Evolutionary conservation across 495 filamentous ascomycete genomes (phyloP).

Genomic region (Podospora bellae-mahoneyi): DNA sequence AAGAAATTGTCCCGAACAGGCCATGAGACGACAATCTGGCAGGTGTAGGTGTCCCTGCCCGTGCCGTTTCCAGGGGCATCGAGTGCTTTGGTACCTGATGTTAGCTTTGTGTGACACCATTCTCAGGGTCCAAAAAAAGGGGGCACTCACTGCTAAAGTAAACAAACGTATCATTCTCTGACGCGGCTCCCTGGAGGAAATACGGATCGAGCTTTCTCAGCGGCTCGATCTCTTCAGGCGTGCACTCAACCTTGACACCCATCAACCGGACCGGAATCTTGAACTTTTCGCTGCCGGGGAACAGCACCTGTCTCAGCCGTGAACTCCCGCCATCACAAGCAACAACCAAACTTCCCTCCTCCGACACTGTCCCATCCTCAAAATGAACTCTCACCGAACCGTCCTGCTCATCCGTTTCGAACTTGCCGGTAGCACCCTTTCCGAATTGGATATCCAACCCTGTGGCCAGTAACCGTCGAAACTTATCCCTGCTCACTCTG

Average conservation of each 20-base stretch:
- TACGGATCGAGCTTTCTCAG: slow-evolving; percentile 51
- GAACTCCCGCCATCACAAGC: slow-evolving; percentile 37
- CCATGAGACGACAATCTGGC: slow-evolving; percentile 55
- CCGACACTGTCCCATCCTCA: slow-evolving; percentile 29
- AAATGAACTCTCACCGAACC: slow-evolving; percentile 28
- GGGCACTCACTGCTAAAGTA: slow-evolving; percentile 34
- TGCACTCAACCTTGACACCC: slow-evolving; percentile 32
- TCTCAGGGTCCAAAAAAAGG: too few relatives aligned
- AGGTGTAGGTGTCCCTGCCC: slow-evolving; percentile 26
- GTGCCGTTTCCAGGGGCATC: slow-evolving; percentile 30
- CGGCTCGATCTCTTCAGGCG: slow-evolving; percentile 30
- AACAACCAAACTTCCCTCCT: slow-evolving; percentile 27
- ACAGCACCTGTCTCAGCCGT: slow-evolving; percentile 25
- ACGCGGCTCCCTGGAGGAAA: slow-evolving; percentile 59
- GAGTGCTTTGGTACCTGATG: slow-evolving; percentile 15
- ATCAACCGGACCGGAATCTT: slow-evolving; percentile 31
- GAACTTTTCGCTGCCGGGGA: slow-evolving; percentile 23
- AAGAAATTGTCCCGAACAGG: slow-evolving; percentile 35
- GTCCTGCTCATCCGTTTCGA: slow-evolving; percentile 16
- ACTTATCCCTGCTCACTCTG: slow-evolving; percentile 47
- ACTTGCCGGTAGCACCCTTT: slow-evolving; percentile 20
- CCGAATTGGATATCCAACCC: slow-evolving; percentile 46
- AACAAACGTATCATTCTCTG: slow-evolving; percentile 50
- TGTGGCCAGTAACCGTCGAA: slow-evolving; percentile 47
- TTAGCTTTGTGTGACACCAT: slow-evolving; percentile 3